Percentiles rank a stretch among this genome's conserved stretches.
Evolutionary conservation across 2,329 filamentous ascomycete species (phyloP).

Genomic region (Myriangium duriaei): DNA sequence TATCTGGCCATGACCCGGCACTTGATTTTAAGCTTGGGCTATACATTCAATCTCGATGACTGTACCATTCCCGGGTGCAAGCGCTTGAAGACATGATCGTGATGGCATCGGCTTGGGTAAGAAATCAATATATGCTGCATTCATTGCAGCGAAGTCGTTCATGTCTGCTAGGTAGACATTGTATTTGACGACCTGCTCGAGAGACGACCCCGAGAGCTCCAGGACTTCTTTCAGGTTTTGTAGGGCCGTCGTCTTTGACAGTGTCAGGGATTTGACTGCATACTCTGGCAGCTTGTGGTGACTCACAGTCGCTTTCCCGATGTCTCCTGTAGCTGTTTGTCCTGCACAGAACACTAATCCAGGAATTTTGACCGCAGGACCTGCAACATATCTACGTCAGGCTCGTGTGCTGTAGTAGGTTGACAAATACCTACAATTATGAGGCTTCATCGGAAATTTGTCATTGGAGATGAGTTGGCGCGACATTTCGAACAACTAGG

Average conservation of each 20-base stretch:
- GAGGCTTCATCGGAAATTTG: too few relatives aligned
- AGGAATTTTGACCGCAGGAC: too few relatives aligned
- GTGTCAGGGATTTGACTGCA: too few relatives aligned
- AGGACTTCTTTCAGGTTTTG: slow-evolving; percentile 49
- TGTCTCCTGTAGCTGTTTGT: slow-evolving; percentile 39
- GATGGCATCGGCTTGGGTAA: background rate
- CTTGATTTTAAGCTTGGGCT: slow-evolving; percentile 1
- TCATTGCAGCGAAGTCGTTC: slow-evolving; percentile 49
- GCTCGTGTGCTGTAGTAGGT: too few relatives aligned
- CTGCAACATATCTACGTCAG: too few relatives aligned
- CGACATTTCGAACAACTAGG: too few relatives aligned
- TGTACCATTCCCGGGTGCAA: background rate
- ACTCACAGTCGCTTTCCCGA: slow-evolving; percentile 37
- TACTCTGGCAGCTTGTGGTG: too few relatives aligned
- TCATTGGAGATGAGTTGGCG: too few relatives aligned
- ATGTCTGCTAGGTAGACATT: slow-evolving; percentile 55
- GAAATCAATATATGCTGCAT: slow-evolving; percentile 45
- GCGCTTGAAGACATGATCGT: background rate
- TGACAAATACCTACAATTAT: too few relatives aligned
- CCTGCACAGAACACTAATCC: too few relatives aligned
- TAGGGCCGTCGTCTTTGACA: too few relatives aligned
- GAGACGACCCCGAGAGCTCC: slow-evolving; percentile 44
- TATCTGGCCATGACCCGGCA: too few relatives aligned
- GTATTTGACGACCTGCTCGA: slow-evolving; percentile 53
- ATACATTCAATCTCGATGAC: slow-evolving; percentile 7